Base-by-base conservation (phyloP, 768 basidiomycete genomes). In the Russula compacta region DNA sequence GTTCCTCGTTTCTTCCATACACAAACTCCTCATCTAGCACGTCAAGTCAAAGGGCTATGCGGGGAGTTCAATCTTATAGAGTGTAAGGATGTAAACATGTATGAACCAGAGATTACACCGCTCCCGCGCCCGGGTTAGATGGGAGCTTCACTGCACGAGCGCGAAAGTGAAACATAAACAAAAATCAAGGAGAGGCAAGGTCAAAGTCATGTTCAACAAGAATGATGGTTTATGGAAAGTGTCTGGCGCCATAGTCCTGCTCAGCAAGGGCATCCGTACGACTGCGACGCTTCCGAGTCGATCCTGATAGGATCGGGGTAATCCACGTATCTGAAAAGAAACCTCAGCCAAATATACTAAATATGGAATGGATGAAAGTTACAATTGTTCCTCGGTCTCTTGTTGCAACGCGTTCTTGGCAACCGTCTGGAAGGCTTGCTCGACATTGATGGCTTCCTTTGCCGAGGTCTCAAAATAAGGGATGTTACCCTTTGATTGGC, bases 391-490 rank as follows among this genome's bases (percentile, higher is more conserved):
- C 71, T 98, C 97, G 52, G 90, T 86, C 73, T 98, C 97, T 76
- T 98, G 95, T 72, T 93, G 92, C 66, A 99, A 76, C 11, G 97
- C 97, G 73, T 97, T 98, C 89, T 95, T 95, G n/a, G 95, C 95
- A 58, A 98, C 95, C 1, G 95, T 97, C 75, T 97, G 95, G 85
- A 99, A 99, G 4, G 95, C 97, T 73, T 98, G 95, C 73, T 99
- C 97, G 57, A 99, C 97, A 70, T 99, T 99, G 80, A 98, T 98
- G 11, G 97, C 95, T 75, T 99, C 97, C 76, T 99, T 99, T 43
- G 97, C 97, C 9, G 97, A 99, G 6, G 97, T 98, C 78, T 99
- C 97, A 73, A 98, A 99, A 77, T 98, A 99, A 33, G 97, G 97
- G 66, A 99, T 98, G 75, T 98, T 98, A 71, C 95, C 95, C 78